Base-by-base conservation (phyloP, 352 stramenopile species). In the Phytophthora ramorum region DNA sequence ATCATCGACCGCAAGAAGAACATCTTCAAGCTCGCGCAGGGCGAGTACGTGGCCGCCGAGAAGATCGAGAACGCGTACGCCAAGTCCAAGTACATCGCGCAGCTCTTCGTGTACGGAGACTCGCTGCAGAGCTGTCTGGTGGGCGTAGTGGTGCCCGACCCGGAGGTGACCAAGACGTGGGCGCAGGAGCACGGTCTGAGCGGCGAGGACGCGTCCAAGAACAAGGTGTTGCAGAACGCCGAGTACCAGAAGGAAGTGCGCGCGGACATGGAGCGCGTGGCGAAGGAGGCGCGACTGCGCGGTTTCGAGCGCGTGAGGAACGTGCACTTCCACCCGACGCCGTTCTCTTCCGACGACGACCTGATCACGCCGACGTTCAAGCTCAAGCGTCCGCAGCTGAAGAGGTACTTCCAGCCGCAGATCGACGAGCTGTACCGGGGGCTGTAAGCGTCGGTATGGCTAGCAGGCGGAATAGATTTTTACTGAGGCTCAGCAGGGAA, bases 91-190 rank as follows among this genome's bases (percentile, higher is more conserved):
- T 97, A 98, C 63, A 89, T 98, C 34, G 90, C 78, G 16, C 94
- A 98, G 79, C 71, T 87, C 34, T 98, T 98, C 72, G 89, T 98
- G 1, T 91, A 98, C 73, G 96, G 96, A n/a, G 94, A 98, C 78
- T 98, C 90, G 14, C 83, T 97, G 26, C 89, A 98, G 70, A 97
- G 75, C 63, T 91, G 70, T 48, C 76, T 98, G 30, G 93, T 99
- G 24, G 94, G 89, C 8, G 81, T 99, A 41, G 69, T 98, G n/a
- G 91, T 98, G 17, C 79, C 81, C 0, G 81, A 92, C 44, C 61
- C 69, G 28, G 75, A 84, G 22, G 48, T 77, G 16, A 62, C 69
- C 2, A 67, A 81, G 16, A 48, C 68, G 5, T 81, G 76, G 71
- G 79, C 77, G 4, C 81, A 83, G 34, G 59, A 54, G 43, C 53